Evolutionary conservation across 140 eudicot genomes (phyloP).

Genomic region (Oenanthe javanica): DNA sequence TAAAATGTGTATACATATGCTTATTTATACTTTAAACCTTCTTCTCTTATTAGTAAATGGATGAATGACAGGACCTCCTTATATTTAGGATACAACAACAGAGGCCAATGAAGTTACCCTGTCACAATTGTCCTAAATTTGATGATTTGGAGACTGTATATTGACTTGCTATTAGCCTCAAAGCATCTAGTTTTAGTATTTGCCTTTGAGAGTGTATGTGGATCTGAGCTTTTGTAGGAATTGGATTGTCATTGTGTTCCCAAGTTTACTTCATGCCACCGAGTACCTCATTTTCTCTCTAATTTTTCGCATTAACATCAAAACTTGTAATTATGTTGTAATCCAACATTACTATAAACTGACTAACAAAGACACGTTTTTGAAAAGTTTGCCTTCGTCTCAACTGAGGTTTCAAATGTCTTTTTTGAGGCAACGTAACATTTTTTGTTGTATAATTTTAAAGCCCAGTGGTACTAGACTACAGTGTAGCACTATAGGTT

Average conservation of each 20-base stretch:
- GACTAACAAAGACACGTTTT: background rate
- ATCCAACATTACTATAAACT: background rate
- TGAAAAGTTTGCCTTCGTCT: background rate
- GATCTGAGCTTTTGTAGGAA: constrained; percentile 5
- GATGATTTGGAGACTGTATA: background rate
- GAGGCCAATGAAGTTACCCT: background rate
- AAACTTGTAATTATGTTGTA: background rate
- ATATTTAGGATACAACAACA: constrained; percentile 15
- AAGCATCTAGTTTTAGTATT: background rate
- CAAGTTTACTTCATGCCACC: background rate
- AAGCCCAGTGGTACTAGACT: background rate
- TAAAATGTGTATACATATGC: background rate
- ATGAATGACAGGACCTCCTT: constrained; percentile 10
- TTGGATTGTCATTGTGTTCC: constrained; percentile 1
- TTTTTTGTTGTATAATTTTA: background rate
- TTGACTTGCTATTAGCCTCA: constrained; percentile 4
- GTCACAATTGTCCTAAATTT: background rate
- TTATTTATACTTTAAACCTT: background rate
- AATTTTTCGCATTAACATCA: background rate
- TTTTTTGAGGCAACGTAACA: background rate
- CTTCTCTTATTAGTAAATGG: background rate
- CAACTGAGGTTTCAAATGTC: background rate
- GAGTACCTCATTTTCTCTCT: background rate
- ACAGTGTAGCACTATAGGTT: background rate
- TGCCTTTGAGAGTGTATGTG: constrained; percentile 8